phyloP scores from a whole-genome alignment of 345 rosid genomes.

The Durio zibethinus region DNA sequence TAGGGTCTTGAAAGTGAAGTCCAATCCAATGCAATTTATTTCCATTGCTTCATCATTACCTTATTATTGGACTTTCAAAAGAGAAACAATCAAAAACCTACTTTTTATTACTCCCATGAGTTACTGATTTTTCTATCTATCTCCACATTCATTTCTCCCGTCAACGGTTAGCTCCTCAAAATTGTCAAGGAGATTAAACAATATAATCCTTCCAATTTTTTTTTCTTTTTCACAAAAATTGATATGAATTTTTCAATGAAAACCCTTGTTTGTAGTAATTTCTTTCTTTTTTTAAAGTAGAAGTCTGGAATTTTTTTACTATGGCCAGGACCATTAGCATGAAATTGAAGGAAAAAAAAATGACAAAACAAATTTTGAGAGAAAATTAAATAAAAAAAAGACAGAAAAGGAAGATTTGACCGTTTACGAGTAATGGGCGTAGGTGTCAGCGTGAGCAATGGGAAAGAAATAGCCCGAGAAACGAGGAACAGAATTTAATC shows the following conservation, averaged over 20 bases:
- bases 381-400: neutral
- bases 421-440: neutral
- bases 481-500: conserved; percentile 29
- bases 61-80: conserved; percentile 22
- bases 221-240: neutral
- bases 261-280: neutral
- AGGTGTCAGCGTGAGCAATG: neutral
- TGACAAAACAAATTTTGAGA: neutral
- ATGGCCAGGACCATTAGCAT: neutral
- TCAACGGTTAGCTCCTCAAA: conserved; percentile 8
- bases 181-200: too few relatives aligned
- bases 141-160: neutral
- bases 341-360: neutral
- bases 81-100: neutral
- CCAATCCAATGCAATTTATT: neutral
- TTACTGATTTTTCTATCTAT: neutral
- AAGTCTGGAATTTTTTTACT: neutral
- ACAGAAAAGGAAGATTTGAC: neutral
- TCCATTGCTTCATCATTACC: conserved; percentile 24
- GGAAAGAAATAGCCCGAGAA: conserved; percentile 20
- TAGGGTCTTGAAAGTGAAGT: neutral
- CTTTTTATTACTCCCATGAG: neutral
- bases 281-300: neutral
- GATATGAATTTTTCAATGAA: neutral
- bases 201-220: neutral